Percentiles rank a stretch among this genome's conserved stretches.
phyloP scores from a whole-genome alignment of 2,329 filamentous ascomycete genomes.

The Penicillium concentricum region DNA sequence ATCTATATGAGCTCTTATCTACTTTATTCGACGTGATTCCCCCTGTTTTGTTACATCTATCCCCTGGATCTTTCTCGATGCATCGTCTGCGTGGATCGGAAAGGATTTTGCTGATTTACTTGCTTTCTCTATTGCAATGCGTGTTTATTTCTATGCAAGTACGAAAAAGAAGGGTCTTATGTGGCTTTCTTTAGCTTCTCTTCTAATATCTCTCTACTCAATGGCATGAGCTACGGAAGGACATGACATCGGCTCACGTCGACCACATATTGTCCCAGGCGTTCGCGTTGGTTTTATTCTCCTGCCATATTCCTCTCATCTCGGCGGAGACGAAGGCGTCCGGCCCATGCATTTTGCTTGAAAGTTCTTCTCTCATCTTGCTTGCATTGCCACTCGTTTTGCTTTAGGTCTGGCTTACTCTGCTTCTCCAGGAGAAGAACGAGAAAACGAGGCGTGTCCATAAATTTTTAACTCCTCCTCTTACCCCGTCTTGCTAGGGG shows the following conservation, averaged over 20 bases:
- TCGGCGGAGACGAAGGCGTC: slow-evolving; percentile 12
- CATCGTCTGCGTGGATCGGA: slow-evolving; percentile 28
- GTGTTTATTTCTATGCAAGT: slow-evolving; percentile 13
- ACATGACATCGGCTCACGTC: slow-evolving; percentile 11
- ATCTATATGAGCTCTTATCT: slow-evolving; percentile 29
- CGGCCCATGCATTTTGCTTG: slow-evolving; percentile 6
- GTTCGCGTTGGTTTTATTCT: slow-evolving; percentile 6
- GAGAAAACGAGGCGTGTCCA: slow-evolving; percentile 12
- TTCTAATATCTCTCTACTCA: slow-evolving; percentile 12
- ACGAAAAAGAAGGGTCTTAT: slow-evolving; percentile 13
- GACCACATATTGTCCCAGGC: slow-evolving; percentile 13
- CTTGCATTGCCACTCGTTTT: slow-evolving; percentile 7
- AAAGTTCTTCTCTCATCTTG: slow-evolving; percentile 1
- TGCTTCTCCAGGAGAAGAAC: slow-evolving; percentile 8
- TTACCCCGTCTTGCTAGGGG: slow-evolving; percentile 16
- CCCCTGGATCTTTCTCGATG: slow-evolving; percentile 26
- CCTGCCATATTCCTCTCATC: slow-evolving; percentile 4
- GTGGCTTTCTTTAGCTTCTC: slow-evolving; percentile 13
- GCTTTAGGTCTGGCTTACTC: not conserved
- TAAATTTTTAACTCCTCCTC: slow-evolving; percentile 13
- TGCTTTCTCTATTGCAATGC: slow-evolving; percentile 8
- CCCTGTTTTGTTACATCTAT: slow-evolving; percentile 25
- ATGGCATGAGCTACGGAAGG: slow-evolving; percentile 16
- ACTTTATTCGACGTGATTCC: slow-evolving; percentile 31
- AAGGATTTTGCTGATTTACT: slow-evolving; percentile 22